Evolutionary conservation across 345 rosid genomes (phyloP), one percentile per base, ranked within the genome.

Genomic region (Eucalyptus pauciflora): DNA sequence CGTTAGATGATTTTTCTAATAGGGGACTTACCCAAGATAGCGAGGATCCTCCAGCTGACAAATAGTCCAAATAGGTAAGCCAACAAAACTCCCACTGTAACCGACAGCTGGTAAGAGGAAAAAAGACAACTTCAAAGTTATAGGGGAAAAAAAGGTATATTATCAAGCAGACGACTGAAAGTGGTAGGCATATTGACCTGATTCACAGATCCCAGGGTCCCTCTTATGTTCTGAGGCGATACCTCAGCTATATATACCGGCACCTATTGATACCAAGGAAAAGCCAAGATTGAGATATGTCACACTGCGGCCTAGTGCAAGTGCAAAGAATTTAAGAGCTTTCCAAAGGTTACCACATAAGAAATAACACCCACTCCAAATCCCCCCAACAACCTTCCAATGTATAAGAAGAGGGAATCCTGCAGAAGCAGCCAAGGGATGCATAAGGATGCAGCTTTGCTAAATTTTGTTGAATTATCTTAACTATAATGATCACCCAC

Each of bases 191-290:
- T 31, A 85, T 27, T 5, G 41, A 96, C 98, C 97, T 95, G 97
- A 89, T 95, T 95, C 58, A 95, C 93, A 43, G 98, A 92, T 86
- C 97, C 98, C 90, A 96, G 93, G 51, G 94, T 91, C 64, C 98
- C 98, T 93, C 98, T 94, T 93, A 92, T 91, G 92, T 96, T 93
- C 91, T 94, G 95, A 88, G 98, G 96, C 29, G 98, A 89, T 94
- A 96, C 93, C 92, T 96, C 98, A 43, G 98, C 96, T 89, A 96
- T 96, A 88, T 96, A 96, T 79, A 96, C 95, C 50, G 98, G 98
- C 90, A 95, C 98, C 98, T 96, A 89, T 64, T 90, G 67, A 89
- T 45, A 43, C 31, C 41, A 29, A 58, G 76, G 33, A 31, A 67
- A 8, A 46, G 49, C 33, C 50, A 52, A 6, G 8, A 25, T 86